Evolutionary conservation across 345 rosid genomes (phyloP).

Genomic region (Draba incana): DNA sequence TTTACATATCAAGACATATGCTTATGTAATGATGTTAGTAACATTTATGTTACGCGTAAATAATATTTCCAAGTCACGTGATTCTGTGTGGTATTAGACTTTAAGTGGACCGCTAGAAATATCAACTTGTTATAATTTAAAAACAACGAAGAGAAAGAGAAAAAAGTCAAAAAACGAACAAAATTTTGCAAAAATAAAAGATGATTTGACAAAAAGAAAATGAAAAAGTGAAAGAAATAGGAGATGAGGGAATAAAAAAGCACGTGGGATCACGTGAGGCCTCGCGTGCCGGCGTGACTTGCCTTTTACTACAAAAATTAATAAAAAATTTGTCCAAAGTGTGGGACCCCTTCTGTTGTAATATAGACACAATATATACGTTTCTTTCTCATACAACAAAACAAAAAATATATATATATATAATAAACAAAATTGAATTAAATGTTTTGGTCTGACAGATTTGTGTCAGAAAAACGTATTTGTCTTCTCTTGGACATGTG

Average conservation of each 20-base stretch:
- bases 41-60: conserved; percentile 20
- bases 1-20: conserved; percentile 22
- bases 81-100: conserved; percentile 6
- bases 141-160: not conserved
- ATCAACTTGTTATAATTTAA: not conserved
- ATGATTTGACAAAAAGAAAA: not conserved
- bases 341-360: conserved; percentile 38
- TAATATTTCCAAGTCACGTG: conserved; percentile 11
- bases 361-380: conserved; percentile 30
- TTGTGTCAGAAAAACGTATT: conserved; percentile 50
- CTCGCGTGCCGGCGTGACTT: conserved; percentile 68
- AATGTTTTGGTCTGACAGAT: conserved; percentile 26
- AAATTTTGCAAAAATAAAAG: not conserved
- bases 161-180: not conserved
- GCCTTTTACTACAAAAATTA: conserved; percentile 47
- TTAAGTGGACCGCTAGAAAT: conserved; percentile 22
- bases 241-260: conserved; percentile 40
- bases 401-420: not conserved
- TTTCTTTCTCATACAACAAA: conserved; percentile 31
- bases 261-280: conserved; percentile 66
- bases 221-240: not conserved
- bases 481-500: conserved; percentile 52
- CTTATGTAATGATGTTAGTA: conserved; percentile 18
- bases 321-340: conserved; percentile 2
- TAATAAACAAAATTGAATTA: not conserved